Base-by-base conservation (phyloP, 257 asterid species). In the Leptodermis oblonga region DNA sequence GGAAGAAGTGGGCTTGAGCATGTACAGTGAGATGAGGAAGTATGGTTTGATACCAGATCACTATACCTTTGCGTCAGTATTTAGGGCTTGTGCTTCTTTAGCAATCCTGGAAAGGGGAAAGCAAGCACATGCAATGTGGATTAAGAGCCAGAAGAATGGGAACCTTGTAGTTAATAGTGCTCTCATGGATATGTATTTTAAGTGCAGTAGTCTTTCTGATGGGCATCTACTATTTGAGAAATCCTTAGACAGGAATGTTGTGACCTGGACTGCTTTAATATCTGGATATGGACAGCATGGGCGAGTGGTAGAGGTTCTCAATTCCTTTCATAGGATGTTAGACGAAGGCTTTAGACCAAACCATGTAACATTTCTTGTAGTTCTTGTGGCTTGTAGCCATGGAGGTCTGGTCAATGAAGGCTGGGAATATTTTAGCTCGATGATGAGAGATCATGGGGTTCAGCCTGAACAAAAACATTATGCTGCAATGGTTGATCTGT, bases 151-250 rank as follows among this genome's bases (percentile, higher is more conserved):
- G 77, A 82, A 81, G 45, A 78, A 73, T 22, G 74, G 82, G 56
- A 93, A 93, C 65, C 71, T 90, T 76, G 87, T 93, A 45, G 88
- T 93, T 55, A 82, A 70, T 79, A 88, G 96, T 82, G 92, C 99
- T 37, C 90, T 88, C 37, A 85, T 90, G 88, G 96, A 90, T 80
- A 93, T 93, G 99, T 87, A 93, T 83, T 90, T 93, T 80, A 90
- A 91, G 83, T 93, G 96, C 84, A 93, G 99, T 78, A 83, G 87
- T 86, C 95, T 83, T 36, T 68, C 70, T 14, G 96, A 89, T 28
- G 97, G 90, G 62, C 70, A 76, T 86, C 82, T 49, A 45, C 95
- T 89, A 37, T 91, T 94, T 79, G 76, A 83, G 51, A 83, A 79
- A 70, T 86, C 92, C 55, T 71, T 78, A 70, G 92, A 83, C 5